A percentile compares a stretch with the other conserved stretches of the same genome.
phyloP scores from a whole-genome alignment of 2,329 filamentous ascomycete genomes.

The Aspergillus ruber region DNA sequence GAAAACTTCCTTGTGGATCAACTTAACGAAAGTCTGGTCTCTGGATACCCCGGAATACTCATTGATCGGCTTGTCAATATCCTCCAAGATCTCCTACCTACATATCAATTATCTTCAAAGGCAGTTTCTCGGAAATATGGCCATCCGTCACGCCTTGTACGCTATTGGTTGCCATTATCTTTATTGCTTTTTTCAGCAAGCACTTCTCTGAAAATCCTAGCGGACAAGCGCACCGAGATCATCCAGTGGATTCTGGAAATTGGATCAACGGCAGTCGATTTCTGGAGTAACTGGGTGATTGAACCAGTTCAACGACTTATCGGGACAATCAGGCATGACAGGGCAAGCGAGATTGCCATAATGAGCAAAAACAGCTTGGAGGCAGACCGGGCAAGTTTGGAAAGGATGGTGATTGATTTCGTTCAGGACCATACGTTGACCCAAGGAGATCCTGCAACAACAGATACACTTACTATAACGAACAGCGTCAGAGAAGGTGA shows the following conservation, averaged over 20 bases:
- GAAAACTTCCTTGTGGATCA: conserved; percentile 41
- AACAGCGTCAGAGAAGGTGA: conserved; percentile 83
- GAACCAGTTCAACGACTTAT: conserved; percentile 78
- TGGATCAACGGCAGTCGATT: conserved; percentile 73
- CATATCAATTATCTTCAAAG: conserved; percentile 55
- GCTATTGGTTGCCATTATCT: conserved; percentile 81
- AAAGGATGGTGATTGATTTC: conserved; percentile 98
- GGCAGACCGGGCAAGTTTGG: conserved; percentile 83
- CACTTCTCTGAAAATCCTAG: conserved; percentile 72
- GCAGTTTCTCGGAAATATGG: conserved; percentile 60
- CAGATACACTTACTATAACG: conserved; percentile 67
- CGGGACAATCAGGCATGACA: conserved; percentile 86
- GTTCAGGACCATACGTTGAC: conserved; percentile 64
- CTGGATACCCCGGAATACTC: conserved; percentile 35
- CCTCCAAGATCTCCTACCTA: conserved; percentile 61
- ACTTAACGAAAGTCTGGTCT: conserved; percentile 7
- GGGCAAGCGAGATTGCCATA: conserved; percentile 87
- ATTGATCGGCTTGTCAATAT: conserved; percentile 47
- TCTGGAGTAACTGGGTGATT: conserved; percentile 95
- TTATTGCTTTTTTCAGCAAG: conserved; percentile 72
- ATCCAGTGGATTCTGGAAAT: conserved; percentile 72
- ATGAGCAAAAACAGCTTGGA: conserved; percentile 90
- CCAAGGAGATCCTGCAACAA: conserved; percentile 48
- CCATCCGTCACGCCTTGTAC: conserved; percentile 64
- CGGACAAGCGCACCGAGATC: conserved; percentile 70